Evolutionary conservation across 23 red algal genomes (phyloP), one percentile per base, ranked within the genome.

Genomic region (Gracilaria domingensis): DNA sequence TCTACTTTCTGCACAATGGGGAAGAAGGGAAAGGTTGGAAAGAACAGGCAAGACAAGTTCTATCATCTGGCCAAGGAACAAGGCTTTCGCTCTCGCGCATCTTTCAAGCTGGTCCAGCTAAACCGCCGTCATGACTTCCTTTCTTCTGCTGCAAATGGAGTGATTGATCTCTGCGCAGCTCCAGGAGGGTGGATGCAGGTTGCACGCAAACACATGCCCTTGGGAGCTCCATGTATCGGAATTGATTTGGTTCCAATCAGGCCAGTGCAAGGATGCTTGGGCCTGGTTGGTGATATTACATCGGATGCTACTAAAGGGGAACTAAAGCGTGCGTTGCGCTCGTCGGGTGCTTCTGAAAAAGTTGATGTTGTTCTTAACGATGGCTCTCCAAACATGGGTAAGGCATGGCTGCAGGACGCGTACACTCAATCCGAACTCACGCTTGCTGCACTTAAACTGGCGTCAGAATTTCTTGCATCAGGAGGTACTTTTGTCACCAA

Each of bases 161-260:
- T 98, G 8, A 50, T 98, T 58, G 97, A 98, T 78, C 93, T 98
- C 50, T 98, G 97, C 75, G 97, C 97, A 23, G 97, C 97, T 30
- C 97, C 97, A 17, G 97, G 97, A 8, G 97, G 97, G 28, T 98
- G 97, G 97, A 85, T 98, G 82, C 97, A 98, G 75, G 93, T 98
- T 34, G 93, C 73, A 8, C 86, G 97, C 48, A 95, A 98, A 78
- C 79, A 95, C 69, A 88, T 94, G 76, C 97, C 97, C 29, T 8
- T 95, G 12, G 38, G 51, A 45, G 85, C 93, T 26, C 91, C 93
- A 66, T 98, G 97, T 67, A 91, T 98, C 1, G 97, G 93, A 20
- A 93, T 98, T 35, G 97, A 98, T 66, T 88, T 98, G 18, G 97
- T 98, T 65, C 93, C 97, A 24, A 98, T 98, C 39, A 60, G 60